These are phyloP conservation scores for Hepatocystis sp. DNA, from an alignment of 169 alveolate species.

Conservation along the genomic window DNA sequence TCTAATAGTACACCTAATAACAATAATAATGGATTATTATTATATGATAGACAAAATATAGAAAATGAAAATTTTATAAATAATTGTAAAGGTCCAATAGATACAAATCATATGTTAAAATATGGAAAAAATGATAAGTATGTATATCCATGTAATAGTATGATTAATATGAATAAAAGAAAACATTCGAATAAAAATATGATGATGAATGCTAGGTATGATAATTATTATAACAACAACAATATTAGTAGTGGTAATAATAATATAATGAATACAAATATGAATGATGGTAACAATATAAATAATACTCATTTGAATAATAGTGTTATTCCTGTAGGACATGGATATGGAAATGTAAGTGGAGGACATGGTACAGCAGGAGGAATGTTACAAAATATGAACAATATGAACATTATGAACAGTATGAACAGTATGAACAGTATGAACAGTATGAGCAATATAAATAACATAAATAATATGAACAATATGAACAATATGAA, in stretches of 20 bases:
- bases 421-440: too few relatives aligned
- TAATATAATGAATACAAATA: not conserved
- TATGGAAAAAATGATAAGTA: conserved; percentile 45
- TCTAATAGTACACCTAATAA: not conserved
- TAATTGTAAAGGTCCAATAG: conserved; percentile 18
- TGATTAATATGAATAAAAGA: conserved; percentile 16
- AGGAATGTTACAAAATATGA: too few relatives aligned
- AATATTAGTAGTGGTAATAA: not conserved
- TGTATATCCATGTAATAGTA: conserved; percentile 21
- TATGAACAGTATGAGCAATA: too few relatives aligned
- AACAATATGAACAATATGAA: too few relatives aligned
- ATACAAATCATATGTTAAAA: conserved; percentile 24
- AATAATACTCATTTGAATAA: too few relatives aligned
- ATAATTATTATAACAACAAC: conserved; percentile 7
- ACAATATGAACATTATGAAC: too few relatives aligned
- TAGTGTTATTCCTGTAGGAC: too few relatives aligned
- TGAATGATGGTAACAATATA: not conserved
- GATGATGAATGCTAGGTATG: conserved; percentile 14
- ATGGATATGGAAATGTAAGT: too few relatives aligned
- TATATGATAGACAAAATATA: conserved; percentile 3
- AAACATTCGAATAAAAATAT: conserved; percentile 3
- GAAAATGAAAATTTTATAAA: conserved; percentile 32
- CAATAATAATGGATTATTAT: not conserved
- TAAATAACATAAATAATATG: too few relatives aligned
- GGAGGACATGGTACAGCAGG: too few relatives aligned